Conservation (phyloP, 2,329 filamentous ascomycete genomes). For the Alternaria triticina region DNA sequence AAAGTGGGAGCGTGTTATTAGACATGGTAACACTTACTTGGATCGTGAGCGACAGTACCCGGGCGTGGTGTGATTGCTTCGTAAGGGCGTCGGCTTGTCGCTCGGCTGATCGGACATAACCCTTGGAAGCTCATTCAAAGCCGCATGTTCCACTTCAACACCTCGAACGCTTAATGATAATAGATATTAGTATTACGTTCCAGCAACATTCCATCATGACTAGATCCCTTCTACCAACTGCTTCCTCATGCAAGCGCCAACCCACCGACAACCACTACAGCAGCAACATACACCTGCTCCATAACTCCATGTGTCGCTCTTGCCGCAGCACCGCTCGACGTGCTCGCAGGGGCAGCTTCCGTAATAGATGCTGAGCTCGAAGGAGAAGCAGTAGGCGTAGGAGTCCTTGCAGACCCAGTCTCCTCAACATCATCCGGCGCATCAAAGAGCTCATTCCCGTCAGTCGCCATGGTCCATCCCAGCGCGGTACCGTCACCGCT, state of each 20-base stretch:
- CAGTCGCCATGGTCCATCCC: conserved; percentile 15
- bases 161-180: accelerated
- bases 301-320: conserved; percentile 3
- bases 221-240: neutral
- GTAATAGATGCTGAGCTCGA: neutral
- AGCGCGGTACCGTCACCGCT: conserved; percentile 6
- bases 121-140: neutral
- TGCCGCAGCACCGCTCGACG: conserved; percentile 10
- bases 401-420: neutral
- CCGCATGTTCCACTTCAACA: neutral
- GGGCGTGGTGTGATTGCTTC: neutral
- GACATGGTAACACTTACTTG: neutral
- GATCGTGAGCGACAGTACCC: neutral
- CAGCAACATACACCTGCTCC: conserved; percentile 13
- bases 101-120: neutral
- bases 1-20: neutral
- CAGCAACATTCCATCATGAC: neutral
- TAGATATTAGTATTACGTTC: neutral
- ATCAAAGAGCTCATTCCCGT: conserved; percentile 14
- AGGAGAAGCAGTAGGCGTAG: neutral
- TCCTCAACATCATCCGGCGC: conserved; percentile 16
- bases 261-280: conserved; percentile 12
- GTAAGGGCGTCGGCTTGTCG: neutral
- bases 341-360: conserved; percentile 1
- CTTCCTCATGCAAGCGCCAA: conserved; percentile 1